phyloP scores from a whole-genome alignment of 1,284 basidiomycete species.

The Leccinum solheimii region DNA sequence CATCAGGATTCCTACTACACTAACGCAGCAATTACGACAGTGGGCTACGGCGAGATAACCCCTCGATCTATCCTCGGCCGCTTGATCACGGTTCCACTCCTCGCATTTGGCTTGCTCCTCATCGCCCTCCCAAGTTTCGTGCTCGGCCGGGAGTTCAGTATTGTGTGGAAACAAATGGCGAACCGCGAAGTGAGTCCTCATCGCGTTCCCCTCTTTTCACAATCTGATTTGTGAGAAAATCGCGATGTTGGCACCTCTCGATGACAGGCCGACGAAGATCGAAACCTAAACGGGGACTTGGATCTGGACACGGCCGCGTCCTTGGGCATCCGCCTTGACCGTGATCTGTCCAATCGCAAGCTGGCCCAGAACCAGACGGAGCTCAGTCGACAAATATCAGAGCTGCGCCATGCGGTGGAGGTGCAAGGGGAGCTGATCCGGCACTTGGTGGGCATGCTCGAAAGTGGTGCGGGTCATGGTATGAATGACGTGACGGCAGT shows the following conservation, averaged over 20 bases:
- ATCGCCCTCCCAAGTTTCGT: slow-evolving; percentile 90
- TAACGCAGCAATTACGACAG: slow-evolving; percentile 71
- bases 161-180: slow-evolving; percentile 82
- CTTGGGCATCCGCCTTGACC: slow-evolving; percentile 21
- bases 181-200: slow-evolving; percentile 41
- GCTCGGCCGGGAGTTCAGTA: slow-evolving; percentile 83
- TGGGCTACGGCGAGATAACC: slow-evolving; percentile 87
- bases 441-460: slow-evolving; percentile 17
- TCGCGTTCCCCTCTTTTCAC: background rate
- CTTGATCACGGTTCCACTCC: slow-evolving; percentile 78
- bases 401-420: slow-evolving; percentile 54
- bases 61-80: slow-evolving; percentile 82
- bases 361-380: slow-evolving; percentile 63
- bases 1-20: background rate
- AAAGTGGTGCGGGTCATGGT: background rate
- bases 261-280: slow-evolving; percentile 8
- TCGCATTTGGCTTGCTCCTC: slow-evolving; percentile 81
- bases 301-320: slow-evolving; percentile 1
- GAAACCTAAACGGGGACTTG: background rate
- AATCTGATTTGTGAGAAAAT: background rate
- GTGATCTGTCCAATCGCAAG: slow-evolving; percentile 54
- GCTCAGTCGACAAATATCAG: slow-evolving; percentile 59
- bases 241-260: background rate
- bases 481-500: background rate
- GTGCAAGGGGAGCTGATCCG: slow-evolving; percentile 52